Percentiles rank a stretch among this genome's conserved stretches.
phyloP scores from a whole-genome alignment of 2,329 filamentous ascomycete species.

The Mycosphaerella sp. region DNA sequence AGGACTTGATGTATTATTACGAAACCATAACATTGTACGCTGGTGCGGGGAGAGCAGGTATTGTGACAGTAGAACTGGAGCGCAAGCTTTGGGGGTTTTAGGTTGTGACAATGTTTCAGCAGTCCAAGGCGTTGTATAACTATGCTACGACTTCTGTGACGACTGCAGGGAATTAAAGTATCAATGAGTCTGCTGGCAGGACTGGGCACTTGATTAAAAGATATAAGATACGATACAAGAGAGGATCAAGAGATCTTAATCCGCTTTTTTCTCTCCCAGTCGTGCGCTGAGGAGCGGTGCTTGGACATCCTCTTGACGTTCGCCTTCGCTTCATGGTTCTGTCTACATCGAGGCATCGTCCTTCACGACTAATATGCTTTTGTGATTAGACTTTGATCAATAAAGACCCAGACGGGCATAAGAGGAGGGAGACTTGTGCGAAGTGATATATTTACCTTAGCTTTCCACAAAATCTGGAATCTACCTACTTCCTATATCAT shows the following conservation, averaged over 20 bases:
- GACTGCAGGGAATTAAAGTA: neutral
- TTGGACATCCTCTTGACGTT: no score
- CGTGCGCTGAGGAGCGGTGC: neutral
- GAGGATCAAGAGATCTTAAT: neutral
- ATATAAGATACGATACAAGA: neutral
- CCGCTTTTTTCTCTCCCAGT: neutral
- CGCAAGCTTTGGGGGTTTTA: constrained; percentile 4
- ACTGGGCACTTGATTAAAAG: neutral
- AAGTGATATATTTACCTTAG: no score
- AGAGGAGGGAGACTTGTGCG: no score
- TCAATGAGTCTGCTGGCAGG: constrained; percentile 9
- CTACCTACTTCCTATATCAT: no score
- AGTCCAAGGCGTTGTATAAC: neutral
- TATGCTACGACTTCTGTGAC: neutral
- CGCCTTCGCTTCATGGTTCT: no score
- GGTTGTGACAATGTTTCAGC: neutral
- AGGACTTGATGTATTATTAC: constrained; percentile 3
- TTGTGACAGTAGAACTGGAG: constrained; percentile 8
- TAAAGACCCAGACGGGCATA: no score
- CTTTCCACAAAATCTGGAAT: no score
- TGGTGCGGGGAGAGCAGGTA: neutral
- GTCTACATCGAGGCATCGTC: no score
- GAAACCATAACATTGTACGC: neutral
- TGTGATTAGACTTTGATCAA: no score
- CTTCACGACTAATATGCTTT: no score